Percentiles rank a stretch among this genome's conserved stretches.
These are phyloP conservation scores for Cladosporium sp. DNA, from an alignment of 2,329 filamentous ascomycete species.

Conservation along the genomic window DNA sequence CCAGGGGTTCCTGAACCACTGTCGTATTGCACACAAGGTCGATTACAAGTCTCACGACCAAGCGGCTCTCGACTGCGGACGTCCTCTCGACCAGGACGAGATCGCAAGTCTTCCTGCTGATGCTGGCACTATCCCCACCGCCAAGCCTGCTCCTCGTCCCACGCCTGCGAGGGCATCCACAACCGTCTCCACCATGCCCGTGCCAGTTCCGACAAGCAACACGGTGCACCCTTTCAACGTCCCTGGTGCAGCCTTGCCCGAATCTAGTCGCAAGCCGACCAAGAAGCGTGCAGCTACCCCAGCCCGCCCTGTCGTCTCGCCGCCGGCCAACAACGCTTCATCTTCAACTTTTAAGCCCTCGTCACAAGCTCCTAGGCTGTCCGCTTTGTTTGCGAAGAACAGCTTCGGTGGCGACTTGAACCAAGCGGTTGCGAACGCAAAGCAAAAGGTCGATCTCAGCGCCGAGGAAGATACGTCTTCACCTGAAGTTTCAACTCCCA, in stretches of 20 bases:
- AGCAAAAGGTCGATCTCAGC: constrained; percentile 31
- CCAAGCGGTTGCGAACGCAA: constrained; percentile 26
- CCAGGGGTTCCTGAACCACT: constrained; percentile 99
- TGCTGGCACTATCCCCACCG: constrained; percentile 17
- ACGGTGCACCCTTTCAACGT: constrained; percentile 30
- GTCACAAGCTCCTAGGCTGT: constrained; percentile 40
- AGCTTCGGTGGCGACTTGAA: constrained; percentile 38
- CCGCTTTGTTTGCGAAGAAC: constrained; percentile 36
- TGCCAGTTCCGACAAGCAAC: constrained; percentile 10
- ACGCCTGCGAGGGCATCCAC: constrained; percentile 1
- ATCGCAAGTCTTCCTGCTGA: constrained; percentile 28
- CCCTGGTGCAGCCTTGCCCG: constrained; percentile 14
- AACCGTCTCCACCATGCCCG: neutral
- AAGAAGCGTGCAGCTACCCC: constrained; percentile 8
- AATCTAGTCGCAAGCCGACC: constrained; percentile 16
- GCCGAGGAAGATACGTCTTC: constrained; percentile 27
- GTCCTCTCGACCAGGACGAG: constrained; percentile 70
- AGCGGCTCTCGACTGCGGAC: constrained; percentile 82
- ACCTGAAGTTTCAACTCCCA: constrained; percentile 4
- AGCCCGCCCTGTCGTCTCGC: constrained; percentile 15
- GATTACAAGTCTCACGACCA: constrained; percentile 97
- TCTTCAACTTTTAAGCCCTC: constrained; percentile 33
- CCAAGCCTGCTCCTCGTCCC: constrained; percentile 7
- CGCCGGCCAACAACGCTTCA: neutral
- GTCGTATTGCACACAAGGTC: constrained; percentile 87